Conservation (phyloP, 768 basidiomycete species). For the Trametes coccinea region DNA sequence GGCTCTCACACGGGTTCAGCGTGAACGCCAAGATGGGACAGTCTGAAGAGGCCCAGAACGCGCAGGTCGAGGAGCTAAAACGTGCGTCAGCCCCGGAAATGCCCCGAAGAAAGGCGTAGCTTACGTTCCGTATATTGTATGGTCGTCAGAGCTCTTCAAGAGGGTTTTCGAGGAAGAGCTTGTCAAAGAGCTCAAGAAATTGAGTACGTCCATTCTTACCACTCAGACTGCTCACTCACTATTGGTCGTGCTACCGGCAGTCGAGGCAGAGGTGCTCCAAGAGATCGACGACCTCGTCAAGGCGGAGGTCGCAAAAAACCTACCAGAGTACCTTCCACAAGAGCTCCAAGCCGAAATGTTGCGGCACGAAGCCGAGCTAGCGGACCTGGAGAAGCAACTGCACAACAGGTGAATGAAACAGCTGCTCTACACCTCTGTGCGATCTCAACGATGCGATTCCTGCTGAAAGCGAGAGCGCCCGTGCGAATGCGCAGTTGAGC, state of each 20-base stretch:
- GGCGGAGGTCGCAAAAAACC: slow-evolving; percentile 48
- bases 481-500: slow-evolving; percentile 51
- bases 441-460: background rate
- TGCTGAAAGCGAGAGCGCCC: slow-evolving; percentile 53
- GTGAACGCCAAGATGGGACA: background rate
- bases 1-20: background rate
- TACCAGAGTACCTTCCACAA: slow-evolving; percentile 48
- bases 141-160: slow-evolving; percentile 45
- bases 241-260: slow-evolving; percentile 30
- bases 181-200: slow-evolving; percentile 44
- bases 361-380: slow-evolving; percentile 45
- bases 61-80: slow-evolving; percentile 48
- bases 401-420: slow-evolving; percentile 30
- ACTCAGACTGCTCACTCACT: no score
- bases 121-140: background rate
- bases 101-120: background rate
- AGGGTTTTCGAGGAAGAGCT: slow-evolving; percentile 46
- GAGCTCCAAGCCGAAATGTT: slow-evolving; percentile 50
- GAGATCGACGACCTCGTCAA: slow-evolving; percentile 53
- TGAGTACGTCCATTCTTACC: slow-evolving; percentile 37
- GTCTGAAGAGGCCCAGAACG: background rate
- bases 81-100: slow-evolving; percentile 31
- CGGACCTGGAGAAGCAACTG: slow-evolving; percentile 46
- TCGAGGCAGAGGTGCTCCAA: slow-evolving; percentile 47
- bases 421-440: background rate